phyloP scores from a whole-genome alignment of 495 filamentous ascomycete species.

The Penicillium daleae region DNA sequence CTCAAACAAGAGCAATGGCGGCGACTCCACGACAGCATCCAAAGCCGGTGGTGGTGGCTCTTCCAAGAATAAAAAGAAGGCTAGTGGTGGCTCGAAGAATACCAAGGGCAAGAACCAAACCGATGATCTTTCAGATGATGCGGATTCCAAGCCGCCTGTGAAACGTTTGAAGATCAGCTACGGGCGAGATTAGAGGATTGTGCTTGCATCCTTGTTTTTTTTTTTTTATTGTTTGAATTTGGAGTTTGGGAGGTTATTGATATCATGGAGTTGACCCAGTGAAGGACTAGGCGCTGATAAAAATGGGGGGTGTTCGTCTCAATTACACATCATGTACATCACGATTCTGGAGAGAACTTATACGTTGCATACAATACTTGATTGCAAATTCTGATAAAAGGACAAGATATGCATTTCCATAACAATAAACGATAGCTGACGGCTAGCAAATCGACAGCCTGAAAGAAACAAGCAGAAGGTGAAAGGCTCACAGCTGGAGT shows the following conservation, averaged over 20 bases:
- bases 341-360: conserved; percentile 20
- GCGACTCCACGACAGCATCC: conserved; percentile 25
- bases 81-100: conserved; percentile 33
- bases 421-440: not conserved
- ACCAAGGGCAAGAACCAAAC: conserved; percentile 40
- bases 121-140: conserved; percentile 48
- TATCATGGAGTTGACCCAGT: conserved; percentile 10
- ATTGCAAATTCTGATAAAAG: not conserved
- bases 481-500: conserved; percentile 61
- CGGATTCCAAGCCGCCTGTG: conserved; percentile 46
- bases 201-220: conserved; percentile 1
- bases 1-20: conserved; percentile 35
- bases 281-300: conserved; percentile 13
- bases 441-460: not conserved
- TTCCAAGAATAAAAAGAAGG: conserved; percentile 54
- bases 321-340: conserved; percentile 29
- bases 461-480: not conserved
- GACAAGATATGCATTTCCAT: not conserved
- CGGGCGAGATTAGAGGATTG: conserved; percentile 41
- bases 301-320: conserved; percentile 10
- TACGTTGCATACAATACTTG: not conserved
- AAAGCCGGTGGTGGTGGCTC: conserved; percentile 25
- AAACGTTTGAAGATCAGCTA: conserved; percentile 59
- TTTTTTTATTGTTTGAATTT: conserved; percentile 14
- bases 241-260: conserved; percentile 17